Percentiles rank a stretch among this genome's conserved stretches.
These are phyloP conservation scores for Botrytis fragariae DNA, from an alignment of 2,329 filamentous ascomycete genomes.

Conservation along the genomic window DNA sequence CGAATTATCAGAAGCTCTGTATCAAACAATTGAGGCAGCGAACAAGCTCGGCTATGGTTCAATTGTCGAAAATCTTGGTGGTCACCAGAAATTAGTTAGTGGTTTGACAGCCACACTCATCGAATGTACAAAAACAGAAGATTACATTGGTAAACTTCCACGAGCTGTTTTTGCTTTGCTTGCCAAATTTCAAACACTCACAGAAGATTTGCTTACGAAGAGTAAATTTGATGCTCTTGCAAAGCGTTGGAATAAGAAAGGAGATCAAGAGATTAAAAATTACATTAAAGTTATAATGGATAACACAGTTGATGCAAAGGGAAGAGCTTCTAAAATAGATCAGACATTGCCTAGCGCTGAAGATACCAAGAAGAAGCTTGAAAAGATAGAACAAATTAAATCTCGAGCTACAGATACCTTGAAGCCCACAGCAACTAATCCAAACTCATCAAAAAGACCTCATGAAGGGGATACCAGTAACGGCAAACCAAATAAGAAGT, in stretches of 20 bases:
- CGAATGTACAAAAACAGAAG: conserved; percentile 51
- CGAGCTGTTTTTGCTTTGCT: conserved; percentile 59
- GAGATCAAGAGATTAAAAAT: conserved; percentile 61
- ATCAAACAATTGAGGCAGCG: conserved; percentile 52
- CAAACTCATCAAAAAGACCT: conserved; percentile 35
- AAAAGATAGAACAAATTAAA: conserved; percentile 32
- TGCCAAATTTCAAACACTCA: conserved; percentile 57
- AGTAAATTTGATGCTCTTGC: conserved; percentile 65
- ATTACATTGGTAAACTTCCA: conserved; percentile 54
- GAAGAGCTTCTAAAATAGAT: conserved; percentile 44
- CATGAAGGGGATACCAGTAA: conserved; percentile 36
- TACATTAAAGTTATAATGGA: conserved; percentile 57
- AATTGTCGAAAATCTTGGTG: conserved; percentile 57
- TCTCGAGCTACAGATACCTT: conserved; percentile 26
- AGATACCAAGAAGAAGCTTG: conserved; percentile 32
- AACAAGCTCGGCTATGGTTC: conserved; percentile 54
- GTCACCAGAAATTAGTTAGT: conserved; percentile 55
- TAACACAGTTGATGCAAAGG: conserved; percentile 37
- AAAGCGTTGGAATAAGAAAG: conserved; percentile 60
- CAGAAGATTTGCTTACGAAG: conserved; percentile 56
- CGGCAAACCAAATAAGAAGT: conserved; percentile 38
- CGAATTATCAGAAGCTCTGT: conserved; percentile 49
- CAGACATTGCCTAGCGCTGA: conserved; percentile 39
- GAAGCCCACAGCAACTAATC: conserved; percentile 22
- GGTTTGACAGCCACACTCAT: conserved; percentile 55